phyloP scores from a whole-genome alignment of 495 filamentous ascomycete species.

The Penicillium macrosclerotiorum region DNA sequence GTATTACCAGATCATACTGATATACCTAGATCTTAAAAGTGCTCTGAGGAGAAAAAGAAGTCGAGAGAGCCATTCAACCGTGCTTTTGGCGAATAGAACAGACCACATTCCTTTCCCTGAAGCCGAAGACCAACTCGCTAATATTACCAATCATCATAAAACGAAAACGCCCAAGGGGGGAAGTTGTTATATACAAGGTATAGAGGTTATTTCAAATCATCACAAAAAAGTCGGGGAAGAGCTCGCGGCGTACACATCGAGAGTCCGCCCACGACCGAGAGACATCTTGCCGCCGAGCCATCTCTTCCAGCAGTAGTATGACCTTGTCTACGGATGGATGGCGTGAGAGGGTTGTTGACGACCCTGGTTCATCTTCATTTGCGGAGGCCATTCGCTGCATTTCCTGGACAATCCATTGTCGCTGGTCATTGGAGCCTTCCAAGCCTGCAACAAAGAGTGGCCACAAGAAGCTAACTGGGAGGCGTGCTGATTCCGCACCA shows the following conservation, averaged over 20 bases:
- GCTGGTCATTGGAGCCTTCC: slow-evolving; percentile 36
- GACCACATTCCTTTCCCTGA: too few relatives aligned
- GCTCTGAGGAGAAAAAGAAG: too few relatives aligned
- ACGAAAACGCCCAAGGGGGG: background rate
- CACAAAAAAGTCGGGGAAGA: slow-evolving; percentile 39
- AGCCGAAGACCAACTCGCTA: too few relatives aligned
- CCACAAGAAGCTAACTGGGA: slow-evolving; percentile 38
- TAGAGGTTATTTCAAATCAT: slow-evolving; percentile 26
- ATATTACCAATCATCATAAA: too few relatives aligned
- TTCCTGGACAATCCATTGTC: slow-evolving; percentile 35
- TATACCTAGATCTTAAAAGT: too few relatives aligned
- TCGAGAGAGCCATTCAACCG: too few relatives aligned
- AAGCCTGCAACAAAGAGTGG: slow-evolving; percentile 38
- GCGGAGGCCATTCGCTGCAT: slow-evolving; percentile 34
- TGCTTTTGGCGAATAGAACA: too few relatives aligned
- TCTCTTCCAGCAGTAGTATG: slow-evolving; percentile 35
- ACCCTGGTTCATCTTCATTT: background rate
- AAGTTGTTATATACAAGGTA: slow-evolving; percentile 5
- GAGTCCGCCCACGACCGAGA: slow-evolving; percentile 42
- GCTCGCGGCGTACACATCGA: slow-evolving; percentile 33
- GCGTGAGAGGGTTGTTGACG: slow-evolving; percentile 3
- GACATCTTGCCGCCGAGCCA: slow-evolving; percentile 39
- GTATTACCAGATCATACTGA: too few relatives aligned
- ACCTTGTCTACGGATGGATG: slow-evolving; percentile 37
- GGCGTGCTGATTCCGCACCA: slow-evolving; percentile 8